Conservation (phyloP, 768 basidiomycete species). For the Termitomyces sp. region DNA sequence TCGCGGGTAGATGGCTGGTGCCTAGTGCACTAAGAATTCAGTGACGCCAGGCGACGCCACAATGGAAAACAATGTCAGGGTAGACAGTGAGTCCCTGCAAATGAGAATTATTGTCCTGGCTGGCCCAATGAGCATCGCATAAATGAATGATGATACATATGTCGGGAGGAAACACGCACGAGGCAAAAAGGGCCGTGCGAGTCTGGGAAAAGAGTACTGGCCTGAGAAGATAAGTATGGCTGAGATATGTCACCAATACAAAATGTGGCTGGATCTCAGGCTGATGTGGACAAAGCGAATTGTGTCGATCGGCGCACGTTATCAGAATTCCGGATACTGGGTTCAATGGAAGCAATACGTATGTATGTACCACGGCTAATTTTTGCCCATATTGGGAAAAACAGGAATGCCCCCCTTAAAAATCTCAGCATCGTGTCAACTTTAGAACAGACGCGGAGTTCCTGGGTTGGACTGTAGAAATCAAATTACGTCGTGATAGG, state of each 20-base stretch:
- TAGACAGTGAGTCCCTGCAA: background rate
- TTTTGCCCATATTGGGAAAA: background rate
- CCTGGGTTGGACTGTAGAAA: background rate
- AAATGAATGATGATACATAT: too few relatives aligned
- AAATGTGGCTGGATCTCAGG: background rate
- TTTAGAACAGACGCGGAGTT: background rate
- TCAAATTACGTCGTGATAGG: slow-evolving; percentile 4
- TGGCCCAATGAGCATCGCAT: background rate
- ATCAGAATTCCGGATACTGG: background rate
- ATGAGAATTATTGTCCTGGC: background rate
- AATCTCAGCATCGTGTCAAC: background rate
- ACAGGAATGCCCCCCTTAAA: background rate
- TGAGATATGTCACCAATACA: background rate
- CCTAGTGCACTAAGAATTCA: background rate
- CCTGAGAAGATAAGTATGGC: too few relatives aligned
- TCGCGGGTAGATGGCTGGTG: background rate
- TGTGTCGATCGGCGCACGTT: background rate
- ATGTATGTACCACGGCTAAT: background rate
- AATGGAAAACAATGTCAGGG: too few relatives aligned
- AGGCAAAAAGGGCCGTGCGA: background rate
- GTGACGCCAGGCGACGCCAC: background rate
- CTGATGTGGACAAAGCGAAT: background rate
- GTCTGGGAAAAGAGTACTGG: background rate
- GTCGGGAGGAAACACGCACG: background rate
- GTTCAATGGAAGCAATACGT: background rate